Evolutionary conservation across 192 early-diverging fungal species (phyloP).

Genomic region (Lobosporangium transversale): DNA sequence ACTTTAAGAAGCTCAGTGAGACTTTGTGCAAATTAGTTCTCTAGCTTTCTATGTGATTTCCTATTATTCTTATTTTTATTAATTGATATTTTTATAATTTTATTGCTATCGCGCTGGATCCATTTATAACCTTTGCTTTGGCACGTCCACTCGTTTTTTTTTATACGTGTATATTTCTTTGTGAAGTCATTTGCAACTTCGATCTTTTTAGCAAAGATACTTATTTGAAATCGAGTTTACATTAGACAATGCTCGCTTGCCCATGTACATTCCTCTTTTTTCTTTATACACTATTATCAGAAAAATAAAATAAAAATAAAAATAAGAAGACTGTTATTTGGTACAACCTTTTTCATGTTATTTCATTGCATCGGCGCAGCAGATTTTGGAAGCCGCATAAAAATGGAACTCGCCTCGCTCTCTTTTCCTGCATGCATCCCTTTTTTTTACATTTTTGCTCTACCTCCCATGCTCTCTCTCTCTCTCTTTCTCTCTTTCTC

Average conservation of each 20-base stretch:
- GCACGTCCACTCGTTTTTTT: no score
- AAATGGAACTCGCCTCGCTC: background rate
- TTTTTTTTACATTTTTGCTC: background rate
- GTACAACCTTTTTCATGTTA: no score
- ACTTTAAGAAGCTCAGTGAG: conserved; percentile 60
- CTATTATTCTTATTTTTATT: background rate
- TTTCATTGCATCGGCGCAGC: no score
- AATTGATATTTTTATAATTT: background rate
- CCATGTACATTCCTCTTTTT: background rate
- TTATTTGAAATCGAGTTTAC: no score
- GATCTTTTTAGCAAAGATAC: no score
- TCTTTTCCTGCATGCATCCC: background rate
- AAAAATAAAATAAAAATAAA: no score
- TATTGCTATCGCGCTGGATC: background rate
- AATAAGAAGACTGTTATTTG: no score
- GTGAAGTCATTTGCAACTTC: no score
- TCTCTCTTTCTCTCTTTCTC: background rate
- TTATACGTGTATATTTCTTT: background rate
- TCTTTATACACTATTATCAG: no score
- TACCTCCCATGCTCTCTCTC: background rate
- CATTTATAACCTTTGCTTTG: no score
- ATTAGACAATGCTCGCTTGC: no score
- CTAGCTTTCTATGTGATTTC: background rate
- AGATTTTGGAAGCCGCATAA: no score
- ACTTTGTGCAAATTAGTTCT: conserved; percentile 47